These are phyloP conservation scores for Aspergillus biplanus DNA, from an alignment of 495 filamentous ascomycete species.

Conservation along the genomic window DNA sequence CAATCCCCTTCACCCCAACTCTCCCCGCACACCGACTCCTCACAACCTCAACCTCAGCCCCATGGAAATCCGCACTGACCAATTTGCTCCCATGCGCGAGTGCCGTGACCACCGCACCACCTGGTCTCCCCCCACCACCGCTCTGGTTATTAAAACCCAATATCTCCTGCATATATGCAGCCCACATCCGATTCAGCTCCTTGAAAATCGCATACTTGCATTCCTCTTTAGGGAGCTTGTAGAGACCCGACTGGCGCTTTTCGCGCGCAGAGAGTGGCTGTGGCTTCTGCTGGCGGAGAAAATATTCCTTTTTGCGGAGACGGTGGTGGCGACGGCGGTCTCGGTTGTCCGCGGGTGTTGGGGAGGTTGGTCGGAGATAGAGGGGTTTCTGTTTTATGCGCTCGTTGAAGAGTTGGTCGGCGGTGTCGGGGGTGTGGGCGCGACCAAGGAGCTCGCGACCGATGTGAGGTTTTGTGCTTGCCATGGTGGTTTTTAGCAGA, in stretches of 20 bases:
- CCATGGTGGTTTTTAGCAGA: slow-evolving; percentile 24
- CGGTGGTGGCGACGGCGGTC: slow-evolving; percentile 62
- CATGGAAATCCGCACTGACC: slow-evolving; percentile 86
- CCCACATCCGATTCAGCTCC: slow-evolving; percentile 77
- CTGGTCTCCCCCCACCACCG: background rate
- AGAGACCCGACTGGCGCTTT: slow-evolving; percentile 71
- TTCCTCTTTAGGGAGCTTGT: slow-evolving; percentile 69
- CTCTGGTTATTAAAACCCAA: slow-evolving; percentile 48
- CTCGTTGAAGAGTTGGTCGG: slow-evolving; percentile 72
- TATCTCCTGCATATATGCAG: slow-evolving; percentile 78
- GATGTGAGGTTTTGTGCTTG: slow-evolving; percentile 49
- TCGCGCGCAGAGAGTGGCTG: slow-evolving; percentile 79
- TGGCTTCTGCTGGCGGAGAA: slow-evolving; percentile 65
- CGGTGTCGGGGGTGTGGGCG: slow-evolving; percentile 72
- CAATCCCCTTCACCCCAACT: slow-evolving; percentile 83
- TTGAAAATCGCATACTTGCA: slow-evolving; percentile 78
- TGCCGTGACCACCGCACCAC: slow-evolving; percentile 50
- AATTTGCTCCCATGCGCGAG: slow-evolving; percentile 66
- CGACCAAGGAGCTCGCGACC: slow-evolving; percentile 70
- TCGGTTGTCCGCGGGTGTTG: slow-evolving; percentile 64
- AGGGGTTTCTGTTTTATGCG: slow-evolving; percentile 84
- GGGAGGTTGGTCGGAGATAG: slow-evolving; percentile 72
- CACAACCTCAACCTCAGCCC: slow-evolving; percentile 82
- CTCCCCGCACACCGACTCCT: slow-evolving; percentile 76
- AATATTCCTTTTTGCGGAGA: slow-evolving; percentile 57